Conservation (phyloP, 1,284 basidiomycete species). For the Boletus sp. region DNA sequence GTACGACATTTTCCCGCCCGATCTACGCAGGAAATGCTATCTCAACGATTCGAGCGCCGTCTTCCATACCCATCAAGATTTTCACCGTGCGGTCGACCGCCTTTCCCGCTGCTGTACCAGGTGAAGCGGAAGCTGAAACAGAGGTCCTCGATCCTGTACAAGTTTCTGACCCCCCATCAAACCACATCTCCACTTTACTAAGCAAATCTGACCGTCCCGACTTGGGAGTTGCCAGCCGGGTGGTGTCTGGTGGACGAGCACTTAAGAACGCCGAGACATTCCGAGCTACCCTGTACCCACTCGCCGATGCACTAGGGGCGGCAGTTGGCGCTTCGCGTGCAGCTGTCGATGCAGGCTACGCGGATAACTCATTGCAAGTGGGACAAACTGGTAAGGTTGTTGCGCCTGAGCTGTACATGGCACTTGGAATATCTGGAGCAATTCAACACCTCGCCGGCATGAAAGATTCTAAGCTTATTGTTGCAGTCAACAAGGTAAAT, state of each 20-base stretch:
- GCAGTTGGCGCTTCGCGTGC: constrained; percentile 97
- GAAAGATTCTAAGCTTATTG: constrained; percentile 99
- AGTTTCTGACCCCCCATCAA: constrained; percentile 58
- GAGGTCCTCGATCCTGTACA: constrained; percentile 66
- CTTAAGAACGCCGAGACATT: constrained; percentile 96
- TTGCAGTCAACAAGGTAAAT: constrained; percentile 92
- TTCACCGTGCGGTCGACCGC: constrained; percentile 96
- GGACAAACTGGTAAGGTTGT: constrained; percentile 98
- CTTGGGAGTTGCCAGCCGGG: constrained; percentile 80
- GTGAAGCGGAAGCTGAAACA: constrained; percentile 51
- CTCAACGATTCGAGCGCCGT: constrained; percentile 80
- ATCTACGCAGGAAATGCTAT: constrained; percentile 99
- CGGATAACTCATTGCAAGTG: constrained; percentile 97
- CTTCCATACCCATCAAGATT: constrained; percentile 79
- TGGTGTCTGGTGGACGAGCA: constrained; percentile 95
- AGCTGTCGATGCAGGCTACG: constrained; percentile 97
- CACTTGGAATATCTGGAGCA: constrained; percentile 92
- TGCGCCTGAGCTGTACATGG: constrained; percentile 93
- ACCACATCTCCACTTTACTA: constrained; percentile 81
- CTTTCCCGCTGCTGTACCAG: constrained; percentile 69
- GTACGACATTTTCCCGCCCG: constrained; percentile 82
- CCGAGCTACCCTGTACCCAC: constrained; percentile 81
- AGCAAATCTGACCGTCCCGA: constrained; percentile 94
- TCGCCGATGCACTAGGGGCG: constrained; percentile 88
- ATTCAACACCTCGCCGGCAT: constrained; percentile 99